Base-by-base conservation (phyloP, 805 yeast genomes). In the Metschnikowia kofuensis region DNA sequence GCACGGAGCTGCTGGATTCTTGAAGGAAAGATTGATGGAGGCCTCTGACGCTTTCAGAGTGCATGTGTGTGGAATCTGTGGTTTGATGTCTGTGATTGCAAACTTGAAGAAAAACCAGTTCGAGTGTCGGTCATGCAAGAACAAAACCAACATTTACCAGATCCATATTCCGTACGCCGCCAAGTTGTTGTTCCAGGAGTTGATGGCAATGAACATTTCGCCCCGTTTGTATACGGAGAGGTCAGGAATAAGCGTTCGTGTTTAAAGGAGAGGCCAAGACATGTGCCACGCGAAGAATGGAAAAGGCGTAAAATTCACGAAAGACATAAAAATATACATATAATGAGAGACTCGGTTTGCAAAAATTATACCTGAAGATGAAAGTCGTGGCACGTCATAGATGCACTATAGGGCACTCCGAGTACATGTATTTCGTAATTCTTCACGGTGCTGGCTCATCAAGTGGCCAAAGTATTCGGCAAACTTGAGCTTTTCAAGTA, bases 41-140 rank as follows among this genome's bases (percentile, higher is more conserved):
- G 97, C 97, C 11, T 92, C 98, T 0, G 99, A 94, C 75, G 97
- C 98, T 1, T 94, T 94, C 78, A 82, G 98, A 71, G 98, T 94
- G 38, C 98, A 94, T 67, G 85, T 94, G 30, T 94, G 99, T 77
- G 99, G 98, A 64, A 83, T 92, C 62, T 94, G 99, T 78, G 99
- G 99, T 38, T 80, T 95, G 69, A 94, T 94, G 98, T 79, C 91
- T 49, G 99, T 95, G 54, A 89, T 94, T 71, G 98, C 99, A 44
- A 94, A 92, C 70, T 79, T 94, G 73, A 94, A 91, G 72, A 96
- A 95, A 78, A 89, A 89, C 66, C 98, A 94, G 75, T 94, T 89
- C 65, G 99, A 94, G 74, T 94, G 99, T 76, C 89, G 97, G 60
- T 89, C 97, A 44, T 94, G 99, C 78, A 92, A 94, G 73, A 94